Base-by-base conservation (phyloP, 495 filamentous ascomycete genomes). In the Rhypophila decipiens region DNA sequence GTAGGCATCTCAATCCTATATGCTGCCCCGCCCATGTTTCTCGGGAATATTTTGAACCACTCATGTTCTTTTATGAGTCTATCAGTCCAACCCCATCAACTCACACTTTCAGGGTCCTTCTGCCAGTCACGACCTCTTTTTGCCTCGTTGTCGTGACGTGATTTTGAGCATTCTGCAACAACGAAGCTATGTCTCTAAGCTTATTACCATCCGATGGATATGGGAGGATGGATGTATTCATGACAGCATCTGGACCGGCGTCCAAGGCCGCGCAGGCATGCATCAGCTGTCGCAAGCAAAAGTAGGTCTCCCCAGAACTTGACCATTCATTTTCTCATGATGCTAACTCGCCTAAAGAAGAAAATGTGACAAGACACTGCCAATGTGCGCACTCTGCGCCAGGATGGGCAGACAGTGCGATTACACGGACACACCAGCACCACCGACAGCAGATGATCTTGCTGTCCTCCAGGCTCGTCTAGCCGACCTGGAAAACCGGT, bases 311-410 rank as follows among this genome's bases (percentile, higher is more conserved):
- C 12, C n/a, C 9, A 20, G 11, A 37, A 17, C 5, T 40, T 40
- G 15, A 20, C 10, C 18, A 22, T 21, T 19, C 7, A 7, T 40
- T 40, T 20, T 11, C 18, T 40, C 12, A 18, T 3, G 0, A 13
- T 13, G 13, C 19, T 44, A 17, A 33, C 42, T 3, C 24, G 35
- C 18, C n/a, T 12, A 27, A 22, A 55, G 52, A 60, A 63, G 72
- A 19, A 72, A 68, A 64, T 76, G 73, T 52, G 68, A 71, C 65
- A 75, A 75, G 51, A 44, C 43, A 0, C 53, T 75, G 2, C 74
- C 74, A 2, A 48, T 50, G 7, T 77, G 74, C 53, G 50, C 55
- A 3, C 53, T 72, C 31, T 74, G 71, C 48, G 43, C 44, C 44
- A 52, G 70, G 4, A 72, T 71, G 54, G 60, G 58, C 35, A 55